These are phyloP conservation scores for Iris pallida DNA, from an alignment of 116 monocot species.

Conservation along the genomic window DNA sequence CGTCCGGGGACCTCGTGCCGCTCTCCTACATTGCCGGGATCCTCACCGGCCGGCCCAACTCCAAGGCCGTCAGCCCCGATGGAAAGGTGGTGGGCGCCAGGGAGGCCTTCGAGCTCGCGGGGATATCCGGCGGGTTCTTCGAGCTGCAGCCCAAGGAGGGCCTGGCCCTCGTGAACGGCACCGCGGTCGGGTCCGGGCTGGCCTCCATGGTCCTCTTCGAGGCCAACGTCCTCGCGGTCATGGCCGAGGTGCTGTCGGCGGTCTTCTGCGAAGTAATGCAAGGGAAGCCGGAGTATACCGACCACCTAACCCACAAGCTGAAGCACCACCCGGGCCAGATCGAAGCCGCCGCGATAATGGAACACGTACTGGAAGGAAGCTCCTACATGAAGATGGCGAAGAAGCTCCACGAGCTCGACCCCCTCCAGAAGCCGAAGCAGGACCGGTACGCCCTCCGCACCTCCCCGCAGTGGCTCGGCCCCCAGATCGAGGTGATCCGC, in stretches of 20 bases:
- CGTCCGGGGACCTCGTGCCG: constrained; percentile 62
- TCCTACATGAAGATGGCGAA: constrained; percentile 51
- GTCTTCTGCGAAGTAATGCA: constrained; percentile 71
- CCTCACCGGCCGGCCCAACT: constrained; percentile 43
- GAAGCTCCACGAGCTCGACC: constrained; percentile 42
- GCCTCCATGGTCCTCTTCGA: constrained; percentile 39
- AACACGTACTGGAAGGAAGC: constrained; percentile 56
- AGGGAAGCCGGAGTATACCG: constrained; percentile 71
- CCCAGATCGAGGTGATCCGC: constrained; percentile 51
- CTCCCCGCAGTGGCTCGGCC: constrained; percentile 57
- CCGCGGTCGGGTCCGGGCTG: constrained; percentile 38
- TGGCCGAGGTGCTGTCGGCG: constrained; percentile 30
- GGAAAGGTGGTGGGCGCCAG: constrained; percentile 18
- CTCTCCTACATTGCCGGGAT: constrained; percentile 58
- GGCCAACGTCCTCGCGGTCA: constrained; percentile 29
- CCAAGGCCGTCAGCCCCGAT: constrained; percentile 19
- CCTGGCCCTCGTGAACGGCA: constrained; percentile 37
- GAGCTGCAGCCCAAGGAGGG: constrained; percentile 46
- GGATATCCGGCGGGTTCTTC: constrained; percentile 31
- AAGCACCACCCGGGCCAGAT: constrained; percentile 83
- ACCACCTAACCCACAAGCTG: constrained; percentile 70
- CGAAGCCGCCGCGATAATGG: constrained; percentile 79
- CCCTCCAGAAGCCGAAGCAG: constrained; percentile 59
- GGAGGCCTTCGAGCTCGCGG: constrained; percentile 34
- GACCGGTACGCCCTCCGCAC: constrained; percentile 56